A percentile compares a stretch with the other conserved stretches of the same genome.
These are phyloP conservation scores for Globisporangium megalacanthum DNA, from an alignment of 352 stramenopile species.

Conservation along the genomic window DNA sequence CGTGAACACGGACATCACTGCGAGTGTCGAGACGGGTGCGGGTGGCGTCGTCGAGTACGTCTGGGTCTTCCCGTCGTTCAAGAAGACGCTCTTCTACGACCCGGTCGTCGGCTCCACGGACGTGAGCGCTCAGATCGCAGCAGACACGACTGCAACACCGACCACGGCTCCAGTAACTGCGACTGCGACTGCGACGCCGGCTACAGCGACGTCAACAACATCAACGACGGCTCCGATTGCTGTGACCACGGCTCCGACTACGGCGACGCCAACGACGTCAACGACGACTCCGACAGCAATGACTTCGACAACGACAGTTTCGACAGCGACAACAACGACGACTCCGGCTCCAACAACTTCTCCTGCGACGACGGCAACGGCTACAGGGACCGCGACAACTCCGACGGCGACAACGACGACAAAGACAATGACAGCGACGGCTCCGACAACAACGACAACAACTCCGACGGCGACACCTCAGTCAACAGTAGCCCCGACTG, in stretches of 20 bases:
- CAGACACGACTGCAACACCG: neutral
- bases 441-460: too few relatives aligned
- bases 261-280: neutral
- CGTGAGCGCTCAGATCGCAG: neutral
- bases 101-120: conserved; percentile 30
- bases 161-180: neutral
- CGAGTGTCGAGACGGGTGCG: conserved; percentile 15
- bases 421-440: too few relatives aligned
- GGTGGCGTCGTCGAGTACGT: conserved; percentile 17
- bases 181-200: neutral
- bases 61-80: conserved; percentile 39
- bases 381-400: too few relatives aligned
- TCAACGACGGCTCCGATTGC: neutral
- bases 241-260: too few relatives aligned
- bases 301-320: neutral
- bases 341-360: neutral
- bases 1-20: conserved; percentile 17
- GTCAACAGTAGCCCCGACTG: too few relatives aligned
- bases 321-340: neutral
- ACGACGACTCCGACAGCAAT: neutral
- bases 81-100: conserved; percentile 39
- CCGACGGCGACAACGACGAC: too few relatives aligned
- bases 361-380: neutral
- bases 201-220: neutral
- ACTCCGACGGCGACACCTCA: too few relatives aligned